Evolutionary conservation across 345 rosid species (phyloP), one percentile per base, ranked within the genome.

Genomic region (Brassica carinata): DNA sequence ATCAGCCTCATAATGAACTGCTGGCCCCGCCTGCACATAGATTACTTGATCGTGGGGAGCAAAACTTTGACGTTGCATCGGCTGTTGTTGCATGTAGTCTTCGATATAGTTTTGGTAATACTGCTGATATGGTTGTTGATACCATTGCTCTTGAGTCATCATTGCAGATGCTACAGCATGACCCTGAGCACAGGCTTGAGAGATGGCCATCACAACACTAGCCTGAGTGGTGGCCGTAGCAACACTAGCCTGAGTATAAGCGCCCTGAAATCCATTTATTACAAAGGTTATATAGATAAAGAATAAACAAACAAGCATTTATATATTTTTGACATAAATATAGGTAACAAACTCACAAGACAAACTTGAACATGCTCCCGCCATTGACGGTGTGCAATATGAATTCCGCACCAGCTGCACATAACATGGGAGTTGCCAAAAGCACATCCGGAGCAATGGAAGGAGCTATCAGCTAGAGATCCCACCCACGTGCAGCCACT

Each of bases 401-500:
- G 89, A 55, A 86, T 43, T 8, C 88, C 87, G 75, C 98, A 93
- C 66, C 88, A 79, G 75, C 85, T 88, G 84, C 98, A 91, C 31
- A 86, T 89, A 67, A 90, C 95, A 8, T 88, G 92, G 67, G 95
- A 89, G 79, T 82, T 86, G 36, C 98, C 91, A 34, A 91, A 93
- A 18, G 86, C 85, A 74, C 98, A 93, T 48, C 86, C 87, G 34
- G 89, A 82, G 83, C 96, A 91, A 86, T 93, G 98, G 26, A 81
- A 53, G 36, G 89, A 76, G 80, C 93, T 88, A 11, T 90, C 93
- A 45, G 88, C 83, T 19, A 93, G 79, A 36, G 89, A 73, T 30
- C 96, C 98, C 71, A 88, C 86, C 98, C 98, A 93, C 2, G 90
- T 77, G 74, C 98, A 93, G 45, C 98, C 98, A 82, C 98, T 93